Evolutionary conservation across 2,329 filamentous ascomycete species (phyloP), one percentile per base, ranked within the genome.

Genomic region (Hypocreales sp.): DNA sequence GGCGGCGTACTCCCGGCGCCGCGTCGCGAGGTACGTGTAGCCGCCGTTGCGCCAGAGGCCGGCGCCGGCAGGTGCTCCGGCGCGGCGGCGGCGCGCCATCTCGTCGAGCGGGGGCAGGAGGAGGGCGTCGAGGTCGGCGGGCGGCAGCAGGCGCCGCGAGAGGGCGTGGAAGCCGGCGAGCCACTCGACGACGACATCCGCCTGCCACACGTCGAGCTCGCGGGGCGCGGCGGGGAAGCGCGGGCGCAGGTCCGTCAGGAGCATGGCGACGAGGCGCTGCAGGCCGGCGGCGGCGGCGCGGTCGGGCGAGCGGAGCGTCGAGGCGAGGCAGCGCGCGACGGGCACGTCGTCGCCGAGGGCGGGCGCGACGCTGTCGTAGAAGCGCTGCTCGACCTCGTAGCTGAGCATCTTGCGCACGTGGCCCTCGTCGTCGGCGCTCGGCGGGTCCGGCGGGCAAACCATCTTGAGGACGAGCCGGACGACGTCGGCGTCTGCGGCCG

Each of bases 11-110:
- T 79, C 74, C 12, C 45, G 60, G 7, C 54, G 54, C 5, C 74
- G 60, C 0, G 74, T 79, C 1, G 69, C 66, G 1, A 79, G 64
- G 37, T 79, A 79, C 0, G 72, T 77, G 39, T 79, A 79, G 0
- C 74, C 73, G 2, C 74, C 74, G 23, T 78, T 74, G 6, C 72
- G 46, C 74, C 74, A 79, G 2, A 69, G 34, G 5, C 47, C 52
- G 8, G 21, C 34, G 1, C 41, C 35, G 5, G 31, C 28, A 3
- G 39, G 13, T 4, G 27, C 28, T 4, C 37, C 31, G 0, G 30
- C 31, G 2, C 23, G 29, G 10, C 36, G 22, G 6, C 42, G 39
- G 10, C 51, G 38, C n/a, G 45, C 39, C 0, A 41, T 42, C 36
- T 77, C 71, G 13, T 71, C 53, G 0, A 76, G 50, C 0, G 72